Conservation (phyloP, 495 filamentous ascomycete genomes). For the Podospora pseudocomata region DNA sequence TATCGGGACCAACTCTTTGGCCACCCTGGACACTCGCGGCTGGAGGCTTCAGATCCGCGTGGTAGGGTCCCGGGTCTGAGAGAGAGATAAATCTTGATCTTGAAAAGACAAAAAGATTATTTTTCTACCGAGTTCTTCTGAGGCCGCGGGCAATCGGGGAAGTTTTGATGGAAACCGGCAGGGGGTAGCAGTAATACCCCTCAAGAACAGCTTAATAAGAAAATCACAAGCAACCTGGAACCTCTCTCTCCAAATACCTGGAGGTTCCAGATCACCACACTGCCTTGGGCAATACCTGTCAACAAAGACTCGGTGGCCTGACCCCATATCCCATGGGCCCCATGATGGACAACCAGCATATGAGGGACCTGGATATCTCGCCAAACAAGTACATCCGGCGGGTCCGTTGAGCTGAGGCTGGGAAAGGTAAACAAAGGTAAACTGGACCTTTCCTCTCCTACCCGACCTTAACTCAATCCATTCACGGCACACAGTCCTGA, state of each 20-base stretch:
- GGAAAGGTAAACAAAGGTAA: neutral
- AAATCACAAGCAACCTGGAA: neutral
- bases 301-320: constrained; percentile 3
- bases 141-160: neutral
- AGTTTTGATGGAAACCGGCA: neutral
- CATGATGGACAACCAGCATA: neutral
- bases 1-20: neutral
- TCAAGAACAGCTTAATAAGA: constrained; percentile 2
- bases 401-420: neutral
- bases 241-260: neutral
- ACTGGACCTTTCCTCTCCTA: neutral
- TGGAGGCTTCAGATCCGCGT: neutral
- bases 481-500: constrained; percentile 6
- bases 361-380: neutral
- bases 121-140: neutral
- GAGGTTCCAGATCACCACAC: neutral
- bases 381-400: neutral
- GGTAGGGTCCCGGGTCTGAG: neutral
- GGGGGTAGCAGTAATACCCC: constrained; percentile 1
- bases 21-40: neutral
- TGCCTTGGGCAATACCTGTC: neutral
- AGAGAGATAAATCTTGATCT: neutral
- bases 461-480: neutral
- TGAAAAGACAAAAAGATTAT: neutral
- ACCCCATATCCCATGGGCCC: neutral